Base-by-base conservation (phyloP, 345 rosid genomes). In the Hibiscus mutabilis region DNA sequence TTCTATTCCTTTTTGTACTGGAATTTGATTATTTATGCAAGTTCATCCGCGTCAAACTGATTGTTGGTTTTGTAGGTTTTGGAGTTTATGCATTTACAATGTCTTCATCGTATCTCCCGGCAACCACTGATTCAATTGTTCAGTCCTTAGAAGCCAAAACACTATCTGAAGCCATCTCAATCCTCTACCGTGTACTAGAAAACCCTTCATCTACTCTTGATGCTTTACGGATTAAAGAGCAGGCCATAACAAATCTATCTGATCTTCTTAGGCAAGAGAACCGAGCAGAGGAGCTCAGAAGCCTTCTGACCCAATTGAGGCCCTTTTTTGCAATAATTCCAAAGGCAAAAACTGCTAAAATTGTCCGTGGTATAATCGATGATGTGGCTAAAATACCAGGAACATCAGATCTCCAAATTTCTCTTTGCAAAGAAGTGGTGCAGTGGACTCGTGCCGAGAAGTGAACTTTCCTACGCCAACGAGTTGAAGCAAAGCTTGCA, bases 301-400 rank as follows among this genome's bases (percentile, higher is more conserved):
- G 66, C 49, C 91, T 94, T 24, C 80, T 91, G 18, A 94, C 91
- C 22, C 91, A 89, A 68, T 70, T 94, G 80, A 89, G 97, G 75
- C 93, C 93, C 62, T 94, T 84, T 79, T 94, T 91, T 73, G 85
- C 97, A 0, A 62, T 88, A 68, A 90, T 91, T 77, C 96, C 98
- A 8, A 94, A 94, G 86, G 98, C 96, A 6, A 94, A 94, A 78
- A 94, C 98, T 14, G 98, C 98, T 0, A 94, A 94, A 69, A 88
- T 91, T 62, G 96, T 91, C 22, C 80, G 93, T 56, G 87, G 89
- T 44, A 85, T 91, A 63, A 90, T 91, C 3, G 97, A 94, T 77
- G 80, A 92, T 35, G 95, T 91, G 14, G 96, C 98, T 18, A 91
- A 94, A 84, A 94, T 94, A 72, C 96, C 97, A 0, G 93, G 87